A percentile compares a stretch with the other conserved stretches of the same genome.
Conservation (phyloP, 2,329 filamentous ascomycete genomes). For the Corniculantispora saksenae region DNA sequence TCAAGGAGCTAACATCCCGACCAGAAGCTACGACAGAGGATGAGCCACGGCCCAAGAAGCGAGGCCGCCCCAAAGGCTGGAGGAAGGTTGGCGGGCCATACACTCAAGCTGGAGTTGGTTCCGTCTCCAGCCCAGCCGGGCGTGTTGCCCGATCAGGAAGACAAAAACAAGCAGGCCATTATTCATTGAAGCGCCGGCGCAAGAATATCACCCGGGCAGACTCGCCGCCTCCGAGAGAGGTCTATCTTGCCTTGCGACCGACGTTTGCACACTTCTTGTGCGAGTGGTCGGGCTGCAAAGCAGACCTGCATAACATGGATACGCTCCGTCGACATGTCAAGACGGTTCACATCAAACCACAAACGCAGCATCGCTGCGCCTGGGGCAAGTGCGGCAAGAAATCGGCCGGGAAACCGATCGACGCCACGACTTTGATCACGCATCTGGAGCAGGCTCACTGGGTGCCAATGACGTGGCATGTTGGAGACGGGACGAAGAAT, state of each 20-base stretch:
- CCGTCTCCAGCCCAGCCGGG: not conserved
- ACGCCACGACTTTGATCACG: conserved; percentile 40
- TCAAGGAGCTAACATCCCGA: not conserved
- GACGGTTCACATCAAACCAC: conserved; percentile 46
- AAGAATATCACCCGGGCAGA: conserved; percentile 44
- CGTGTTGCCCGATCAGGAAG: not conserved
- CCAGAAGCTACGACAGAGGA: not conserved
- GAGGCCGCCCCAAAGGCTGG: conserved; percentile 52
- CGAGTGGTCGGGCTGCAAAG: conserved; percentile 60
- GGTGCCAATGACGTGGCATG: conserved; percentile 55
- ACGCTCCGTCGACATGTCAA: conserved; percentile 57
- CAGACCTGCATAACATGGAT: conserved; percentile 63
- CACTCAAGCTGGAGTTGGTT: conserved; percentile 25
- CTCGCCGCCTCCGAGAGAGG: conserved; percentile 41
- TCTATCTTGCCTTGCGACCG: conserved; percentile 45
- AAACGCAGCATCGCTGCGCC: conserved; percentile 24
- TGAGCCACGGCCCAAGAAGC: conserved; percentile 5
- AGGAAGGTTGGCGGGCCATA: conserved; percentile 33
- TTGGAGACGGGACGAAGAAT: conserved; percentile 60
- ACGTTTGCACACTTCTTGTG: conserved; percentile 56
- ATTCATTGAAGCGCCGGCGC: conserved; percentile 35
- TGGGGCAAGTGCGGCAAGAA: conserved; percentile 35
- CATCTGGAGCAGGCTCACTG: conserved; percentile 60
- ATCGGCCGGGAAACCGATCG: conserved; percentile 36
- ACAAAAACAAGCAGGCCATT: conserved; percentile 23